These are phyloP conservation scores for Termitomyces sp. DNA, from an alignment of 768 basidiomycete species.

Conservation along the genomic window DNA sequence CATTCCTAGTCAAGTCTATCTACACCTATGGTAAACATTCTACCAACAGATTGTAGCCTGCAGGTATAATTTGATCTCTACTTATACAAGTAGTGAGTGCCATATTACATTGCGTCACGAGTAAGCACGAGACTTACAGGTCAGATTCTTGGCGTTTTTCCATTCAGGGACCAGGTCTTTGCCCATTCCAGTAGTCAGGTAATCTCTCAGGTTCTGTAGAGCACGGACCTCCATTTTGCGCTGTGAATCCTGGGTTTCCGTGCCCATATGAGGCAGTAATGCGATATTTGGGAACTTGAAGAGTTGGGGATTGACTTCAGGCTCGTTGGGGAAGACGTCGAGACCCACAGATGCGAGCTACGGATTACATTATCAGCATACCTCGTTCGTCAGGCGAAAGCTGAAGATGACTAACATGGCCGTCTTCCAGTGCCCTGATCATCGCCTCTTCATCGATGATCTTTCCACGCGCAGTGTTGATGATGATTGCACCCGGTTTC, in stretches of 20 bases:
- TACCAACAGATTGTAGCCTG: background rate
- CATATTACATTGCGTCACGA: background rate
- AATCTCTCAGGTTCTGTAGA: slow-evolving; percentile 70
- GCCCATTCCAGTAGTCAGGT: slow-evolving; percentile 55
- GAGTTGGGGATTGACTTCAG: slow-evolving; percentile 70
- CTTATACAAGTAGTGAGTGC: background rate
- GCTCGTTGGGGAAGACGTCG: slow-evolving; percentile 86
- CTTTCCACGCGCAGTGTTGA: slow-evolving; percentile 90
- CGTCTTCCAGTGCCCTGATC: slow-evolving; percentile 78
- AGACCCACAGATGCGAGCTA: slow-evolving; percentile 78
- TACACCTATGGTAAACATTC: background rate
- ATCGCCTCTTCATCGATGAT: slow-evolving; percentile 85
- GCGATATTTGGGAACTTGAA: slow-evolving; percentile 80
- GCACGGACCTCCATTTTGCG: slow-evolving; percentile 83
- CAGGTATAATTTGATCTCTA: background rate
- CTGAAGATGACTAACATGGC: slow-evolving; percentile 57
- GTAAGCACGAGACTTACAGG: slow-evolving; percentile 9
- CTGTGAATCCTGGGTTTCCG: slow-evolving; percentile 77
- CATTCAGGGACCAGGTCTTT: slow-evolving; percentile 64
- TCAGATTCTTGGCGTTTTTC: slow-evolving; percentile 14
- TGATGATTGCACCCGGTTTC: slow-evolving; percentile 72
- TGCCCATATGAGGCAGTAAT: slow-evolving; percentile 90
- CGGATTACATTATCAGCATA: slow-evolving; percentile 4
- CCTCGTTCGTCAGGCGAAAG: background rate
- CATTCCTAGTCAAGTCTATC: background rate